Evolutionary conservation across 2,329 filamentous ascomycete species (phyloP).

Genomic region (Penicillium corylophilum): DNA sequence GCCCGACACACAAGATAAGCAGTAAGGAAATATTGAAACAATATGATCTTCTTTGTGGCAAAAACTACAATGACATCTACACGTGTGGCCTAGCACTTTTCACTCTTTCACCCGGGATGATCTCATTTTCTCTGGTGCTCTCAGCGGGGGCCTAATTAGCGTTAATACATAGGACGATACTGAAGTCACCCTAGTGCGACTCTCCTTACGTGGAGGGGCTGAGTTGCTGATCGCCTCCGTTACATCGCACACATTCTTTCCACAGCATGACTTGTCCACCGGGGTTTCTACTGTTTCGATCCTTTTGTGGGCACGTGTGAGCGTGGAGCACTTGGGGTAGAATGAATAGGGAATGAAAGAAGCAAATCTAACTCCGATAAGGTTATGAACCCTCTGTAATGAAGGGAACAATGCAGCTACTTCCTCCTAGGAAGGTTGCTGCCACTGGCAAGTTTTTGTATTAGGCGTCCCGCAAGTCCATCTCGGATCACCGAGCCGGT

Average conservation of each 20-base stretch:
- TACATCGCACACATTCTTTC: slow-evolving; percentile 13
- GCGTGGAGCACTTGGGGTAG: not conserved
- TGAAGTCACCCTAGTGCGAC: slow-evolving; percentile 5
- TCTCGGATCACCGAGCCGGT: too few species aligned
- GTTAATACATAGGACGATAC: not conserved
- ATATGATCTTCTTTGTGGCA: slow-evolving; percentile 7
- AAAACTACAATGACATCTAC: slow-evolving; percentile 7
- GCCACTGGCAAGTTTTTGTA: not conserved
- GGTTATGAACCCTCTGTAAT: not conserved
- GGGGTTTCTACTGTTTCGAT: not conserved
- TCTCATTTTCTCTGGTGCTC: not conserved
- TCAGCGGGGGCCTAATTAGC: not conserved
- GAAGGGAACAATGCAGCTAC: not conserved
- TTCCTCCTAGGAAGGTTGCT: not conserved
- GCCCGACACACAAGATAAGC: not conserved
- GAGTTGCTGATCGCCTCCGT: not conserved
- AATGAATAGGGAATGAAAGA: not conserved
- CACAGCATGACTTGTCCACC: slow-evolving; percentile 5
- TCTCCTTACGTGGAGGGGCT: slow-evolving; percentile 9
- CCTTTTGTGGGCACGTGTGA: not conserved
- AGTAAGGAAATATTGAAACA: not conserved
- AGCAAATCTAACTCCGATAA: not conserved
- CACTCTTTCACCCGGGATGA: not conserved
- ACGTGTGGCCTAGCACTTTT: slow-evolving; percentile 8
- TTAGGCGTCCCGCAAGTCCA: not conserved